Evolutionary conservation across 371 early-diverging fungal genomes (phyloP), one percentile per base, ranked within the genome.

Genomic region (Blakeslea trispora): DNA sequence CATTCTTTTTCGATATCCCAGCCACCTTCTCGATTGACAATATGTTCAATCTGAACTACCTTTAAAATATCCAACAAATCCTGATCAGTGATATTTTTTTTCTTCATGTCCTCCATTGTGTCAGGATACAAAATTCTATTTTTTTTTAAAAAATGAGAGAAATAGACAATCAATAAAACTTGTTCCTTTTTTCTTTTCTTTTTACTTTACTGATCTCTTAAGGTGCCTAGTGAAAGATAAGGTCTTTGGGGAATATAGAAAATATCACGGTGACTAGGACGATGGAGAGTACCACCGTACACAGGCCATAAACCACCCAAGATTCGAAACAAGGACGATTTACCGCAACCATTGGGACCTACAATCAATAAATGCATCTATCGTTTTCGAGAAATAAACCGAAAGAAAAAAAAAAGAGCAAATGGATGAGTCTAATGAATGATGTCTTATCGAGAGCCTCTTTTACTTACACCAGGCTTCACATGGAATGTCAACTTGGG

Each of bases 211-310:
- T 96, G 98, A 71, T 98, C 97, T 45, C 99, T 84, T 40, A 98
- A 76, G 6, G 96, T 96, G 45, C 99, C 97, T 21, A 93, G 74
- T 18, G 94, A 89, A 19, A 98, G 83, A 59, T 97, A 98, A 14
- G 99, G 97, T 44, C 95, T 82, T 72, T 97, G 97, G 14, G 99
- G 97, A 45, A 98, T 91, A 72, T 96, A 98, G 64, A 98, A 97
- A 61, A 98, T 91, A 56, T 92, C 87, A 68, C 81, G 75, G 71
- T 89, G 83, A 50, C 76, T 63, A 8, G 96, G 96, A 63, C 89
- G 89, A 59, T 83, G 80, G 43, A 98, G 82, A 0, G 88, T 88
- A 50, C 98, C 97, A 49, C 85, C 92, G 65, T 90, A 91, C 21
- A 92, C 89, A 10, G 94, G 94, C 95, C 95, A 94, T 53, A 98